Evolutionary conservation across 2,329 filamentous ascomycete genomes (phyloP).

Genomic region (Clarireedia monteithiana): DNA sequence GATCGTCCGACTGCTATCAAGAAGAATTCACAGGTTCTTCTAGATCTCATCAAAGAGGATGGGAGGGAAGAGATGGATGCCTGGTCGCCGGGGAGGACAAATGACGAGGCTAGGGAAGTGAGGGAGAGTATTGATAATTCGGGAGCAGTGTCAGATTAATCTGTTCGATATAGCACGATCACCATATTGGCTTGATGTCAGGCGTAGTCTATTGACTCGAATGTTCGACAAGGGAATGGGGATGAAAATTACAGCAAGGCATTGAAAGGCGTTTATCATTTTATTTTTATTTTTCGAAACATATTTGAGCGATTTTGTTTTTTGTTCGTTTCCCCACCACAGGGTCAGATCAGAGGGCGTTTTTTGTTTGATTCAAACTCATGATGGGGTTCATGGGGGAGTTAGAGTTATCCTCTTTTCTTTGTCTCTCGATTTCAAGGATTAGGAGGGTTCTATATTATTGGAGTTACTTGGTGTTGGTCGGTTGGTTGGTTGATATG

Average conservation of each 20-base stretch:
- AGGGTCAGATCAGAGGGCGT: too few species aligned
- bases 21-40: slow-evolving; percentile 53
- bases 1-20: slow-evolving; percentile 52
- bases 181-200: not conserved
- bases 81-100: slow-evolving; percentile 34
- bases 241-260: not conserved
- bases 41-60: slow-evolving; percentile 57
- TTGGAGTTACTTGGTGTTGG: not conserved
- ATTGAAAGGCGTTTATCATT: too few species aligned
- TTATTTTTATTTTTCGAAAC: too few species aligned
- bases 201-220: not conserved
- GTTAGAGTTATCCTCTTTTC: too few species aligned
- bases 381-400: too few species aligned
- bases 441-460: too few species aligned
- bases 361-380: too few species aligned
- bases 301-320: too few species aligned
- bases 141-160: slow-evolving; percentile 3
- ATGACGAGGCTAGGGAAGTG: not conserved
- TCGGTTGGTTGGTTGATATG: not conserved
- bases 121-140: not conserved
- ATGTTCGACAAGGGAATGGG: not conserved
- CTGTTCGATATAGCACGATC: not conserved
- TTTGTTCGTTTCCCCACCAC: too few species aligned
- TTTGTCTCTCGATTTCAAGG: too few species aligned
- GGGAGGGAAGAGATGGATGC: slow-evolving; percentile 52